phyloP scores from a whole-genome alignment of 1,139 yeast species.

The Pichia sp. region DNA sequence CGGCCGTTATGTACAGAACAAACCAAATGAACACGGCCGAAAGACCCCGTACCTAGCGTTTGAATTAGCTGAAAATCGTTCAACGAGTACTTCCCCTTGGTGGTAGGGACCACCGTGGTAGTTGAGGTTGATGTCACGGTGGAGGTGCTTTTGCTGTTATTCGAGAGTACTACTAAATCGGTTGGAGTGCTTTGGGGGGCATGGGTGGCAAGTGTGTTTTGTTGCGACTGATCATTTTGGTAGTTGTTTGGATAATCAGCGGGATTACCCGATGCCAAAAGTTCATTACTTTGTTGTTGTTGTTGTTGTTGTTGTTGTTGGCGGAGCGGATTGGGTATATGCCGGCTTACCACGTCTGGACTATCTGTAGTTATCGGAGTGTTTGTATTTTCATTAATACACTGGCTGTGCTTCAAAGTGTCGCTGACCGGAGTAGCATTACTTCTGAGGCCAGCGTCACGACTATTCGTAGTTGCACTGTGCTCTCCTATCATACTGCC shows the following conservation, averaged over 20 bases:
- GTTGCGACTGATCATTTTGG: background rate
- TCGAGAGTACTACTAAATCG: background rate
- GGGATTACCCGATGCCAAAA: background rate
- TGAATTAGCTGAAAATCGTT: slow-evolving; percentile 51
- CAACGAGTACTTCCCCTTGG: slow-evolving; percentile 55
- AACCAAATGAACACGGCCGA: slow-evolving; percentile 59
- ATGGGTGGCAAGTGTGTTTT: background rate
- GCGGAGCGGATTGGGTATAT: background rate
- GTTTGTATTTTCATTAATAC: too few relatives aligned
- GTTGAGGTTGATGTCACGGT: background rate
- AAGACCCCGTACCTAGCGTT: slow-evolving; percentile 58
- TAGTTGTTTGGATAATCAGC: background rate
- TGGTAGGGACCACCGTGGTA: slow-evolving; percentile 7
- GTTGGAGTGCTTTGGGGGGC: background rate
- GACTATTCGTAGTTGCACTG: too few relatives aligned
- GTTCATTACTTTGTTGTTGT: background rate
- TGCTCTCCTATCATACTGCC: background rate
- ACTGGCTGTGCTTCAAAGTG: background rate
- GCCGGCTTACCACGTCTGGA: background rate
- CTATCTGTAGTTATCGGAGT: background rate
- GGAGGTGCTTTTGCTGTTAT: background rate
- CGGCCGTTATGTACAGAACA: slow-evolving; percentile 57
- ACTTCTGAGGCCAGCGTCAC: too few relatives aligned
- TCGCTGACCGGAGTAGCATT: too few relatives aligned
- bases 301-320: background rate